These are phyloP conservation scores for Medicago ruthenica DNA, from an alignment of 306 rosid species.

Conservation along the genomic window DNA sequence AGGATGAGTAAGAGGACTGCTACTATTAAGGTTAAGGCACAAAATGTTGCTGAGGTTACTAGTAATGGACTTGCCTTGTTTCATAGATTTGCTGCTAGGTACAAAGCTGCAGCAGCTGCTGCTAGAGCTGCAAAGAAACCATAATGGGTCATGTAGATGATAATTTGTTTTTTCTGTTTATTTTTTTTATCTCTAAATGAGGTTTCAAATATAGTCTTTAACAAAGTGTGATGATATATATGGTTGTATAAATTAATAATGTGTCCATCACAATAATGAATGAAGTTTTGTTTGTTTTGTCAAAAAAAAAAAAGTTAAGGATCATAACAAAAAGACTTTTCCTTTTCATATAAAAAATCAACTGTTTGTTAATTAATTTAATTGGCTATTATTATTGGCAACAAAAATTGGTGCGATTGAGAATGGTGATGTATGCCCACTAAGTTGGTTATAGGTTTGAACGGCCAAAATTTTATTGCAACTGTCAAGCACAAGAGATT, in stretches of 20 bases:
- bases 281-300: background rate
- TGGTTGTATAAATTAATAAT: background rate
- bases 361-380: too few relatives aligned
- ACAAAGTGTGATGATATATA: conserved; percentile 11
- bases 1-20: conserved; percentile 66
- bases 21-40: conserved; percentile 58
- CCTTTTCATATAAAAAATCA: too few relatives aligned
- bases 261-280: background rate
- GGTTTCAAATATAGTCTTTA: background rate
- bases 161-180: background rate
- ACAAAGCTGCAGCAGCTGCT: conserved; percentile 38
- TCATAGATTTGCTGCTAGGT: conserved; percentile 57
- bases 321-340: too few relatives aligned
- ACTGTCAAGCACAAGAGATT: too few relatives aligned
- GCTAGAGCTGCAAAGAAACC: conserved; percentile 32
- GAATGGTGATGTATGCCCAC: too few relatives aligned
- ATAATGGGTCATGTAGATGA: background rate
- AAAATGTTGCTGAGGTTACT: conserved; percentile 64
- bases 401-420: too few relatives aligned
- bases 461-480: too few relatives aligned
- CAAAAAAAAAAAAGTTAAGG: background rate
- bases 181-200: background rate
- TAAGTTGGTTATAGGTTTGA: too few relatives aligned
- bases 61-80: conserved; percentile 65
- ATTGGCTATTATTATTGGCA: too few relatives aligned